Base-by-base conservation (phyloP, 768 basidiomycete genomes). In the Xerocomellus dryophilus region DNA sequence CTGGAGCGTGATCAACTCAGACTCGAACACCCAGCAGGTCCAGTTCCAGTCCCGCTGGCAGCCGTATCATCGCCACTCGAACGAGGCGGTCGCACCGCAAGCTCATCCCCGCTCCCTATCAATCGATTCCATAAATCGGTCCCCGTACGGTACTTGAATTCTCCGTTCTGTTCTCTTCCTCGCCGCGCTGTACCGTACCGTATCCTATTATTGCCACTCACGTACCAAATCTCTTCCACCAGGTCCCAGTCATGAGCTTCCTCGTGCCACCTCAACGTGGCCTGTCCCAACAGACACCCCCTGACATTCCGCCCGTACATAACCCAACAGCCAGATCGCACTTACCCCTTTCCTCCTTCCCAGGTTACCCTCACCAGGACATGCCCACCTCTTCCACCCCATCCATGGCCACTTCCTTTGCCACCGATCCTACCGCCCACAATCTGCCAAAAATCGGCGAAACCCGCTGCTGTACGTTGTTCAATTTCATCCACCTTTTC, bases 401-500 rank as follows among this genome's bases (percentile, higher is more conserved):
- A 10, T 56, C 61, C 59, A 65, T 69, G 52, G 54, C 66, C 44
- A 47, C 59, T 50, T 61, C 62, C 61, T 66, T 66, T 31, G 0
- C 68, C 46, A 39, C 71, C 63, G 76, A 79, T 74, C 73, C 74
- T 34, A 34, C 70, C 11, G 36, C 66, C 32, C 65, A 63, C 53
- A 31, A 61, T 40, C 66, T 81, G 32, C 86, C 84, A 56, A 82
- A 81, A 70, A 66, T 85, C 56, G 86, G 85, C 57, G 79, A 88
- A 65, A 86, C 84, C 57, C 83, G 88, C 64, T 90, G 88, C 66
- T 90, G 88, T 90, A 64, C 73, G 87, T 81, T 54, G 27, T 53
- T 55, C 46, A 29, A 18, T 40, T 44, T 41, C 32, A 6, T 36
- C 20, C 23, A 7, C 42, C 32, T 52, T 35, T 54, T 44, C 56